A percentile compares a stretch with the other conserved stretches of the same genome.
Conservation (phyloP, 2,329 filamentous ascomycete genomes). For the Aspergillus sclerotialis region DNA sequence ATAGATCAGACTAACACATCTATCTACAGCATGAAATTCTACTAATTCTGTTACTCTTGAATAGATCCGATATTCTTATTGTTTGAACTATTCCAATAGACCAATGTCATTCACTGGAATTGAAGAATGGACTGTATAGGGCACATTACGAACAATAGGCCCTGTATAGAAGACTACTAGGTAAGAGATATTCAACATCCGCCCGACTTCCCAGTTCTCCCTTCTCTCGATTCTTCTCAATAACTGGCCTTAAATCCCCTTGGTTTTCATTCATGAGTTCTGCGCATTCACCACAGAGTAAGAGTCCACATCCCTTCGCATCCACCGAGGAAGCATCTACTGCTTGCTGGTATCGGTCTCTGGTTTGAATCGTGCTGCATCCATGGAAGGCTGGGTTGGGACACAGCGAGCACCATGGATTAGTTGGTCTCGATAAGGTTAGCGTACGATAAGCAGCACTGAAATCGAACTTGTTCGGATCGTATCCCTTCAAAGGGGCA, state of each 20-base stretch:
- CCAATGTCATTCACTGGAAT: no score
- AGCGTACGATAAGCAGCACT: constrained; percentile 19
- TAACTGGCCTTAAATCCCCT: constrained; percentile 13
- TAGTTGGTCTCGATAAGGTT: constrained; percentile 7
- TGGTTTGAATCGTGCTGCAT: constrained; percentile 18
- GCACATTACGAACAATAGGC: no score
- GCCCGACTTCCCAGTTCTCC: constrained; percentile 14
- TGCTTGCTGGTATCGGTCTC: constrained; percentile 8
- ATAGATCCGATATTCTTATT: no score
- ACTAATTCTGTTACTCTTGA: no score
- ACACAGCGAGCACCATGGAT: constrained; percentile 37
- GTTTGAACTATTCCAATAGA: no score
- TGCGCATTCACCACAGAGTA: constrained; percentile 22
- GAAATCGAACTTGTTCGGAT: constrained; percentile 13
- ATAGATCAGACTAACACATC: no score
- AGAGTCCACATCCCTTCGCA: constrained; percentile 20
- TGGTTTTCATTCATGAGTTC: constrained; percentile 8
- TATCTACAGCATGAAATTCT: no score
- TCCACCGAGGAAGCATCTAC: constrained; percentile 5
- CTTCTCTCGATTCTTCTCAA: constrained; percentile 9
- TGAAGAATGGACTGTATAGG: no score
- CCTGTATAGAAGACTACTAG: constrained; percentile 11
- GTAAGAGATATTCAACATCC: constrained; percentile 19
- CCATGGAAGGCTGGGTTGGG: constrained; percentile 29
- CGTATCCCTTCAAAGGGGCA: constrained; percentile 13